Percentiles rank a stretch among this genome's conserved stretches.
These are phyloP conservation scores for Leccinum pellstonianum DNA, from an alignment of 768 basidiomycete species.

Conservation along the genomic window DNA sequence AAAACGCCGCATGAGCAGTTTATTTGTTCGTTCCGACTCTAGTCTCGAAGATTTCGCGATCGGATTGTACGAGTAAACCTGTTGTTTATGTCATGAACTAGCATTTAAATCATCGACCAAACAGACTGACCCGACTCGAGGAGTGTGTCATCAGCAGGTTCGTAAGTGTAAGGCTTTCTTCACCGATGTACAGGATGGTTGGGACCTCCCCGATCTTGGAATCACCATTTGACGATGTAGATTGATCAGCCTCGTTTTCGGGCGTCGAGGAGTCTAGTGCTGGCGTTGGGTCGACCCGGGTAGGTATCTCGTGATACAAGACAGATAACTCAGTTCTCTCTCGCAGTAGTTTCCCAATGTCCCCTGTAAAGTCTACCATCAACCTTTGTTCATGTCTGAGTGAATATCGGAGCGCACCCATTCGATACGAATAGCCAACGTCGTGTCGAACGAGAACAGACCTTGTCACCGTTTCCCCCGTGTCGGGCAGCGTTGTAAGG, in stretches of 20 bases:
- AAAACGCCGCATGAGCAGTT: slow-evolving; percentile 86
- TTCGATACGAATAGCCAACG: slow-evolving; percentile 69
- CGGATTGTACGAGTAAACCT: slow-evolving; percentile 84
- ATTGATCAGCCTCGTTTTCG: background rate
- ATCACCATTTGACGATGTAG: background rate
- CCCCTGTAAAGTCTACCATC: slow-evolving; percentile 9
- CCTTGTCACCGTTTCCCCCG: slow-evolving; percentile 9
- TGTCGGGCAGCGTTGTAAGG: slow-evolving; percentile 21
- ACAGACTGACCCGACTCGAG: slow-evolving; percentile 49
- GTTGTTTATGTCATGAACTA: background rate
- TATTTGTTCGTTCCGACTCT: slow-evolving; percentile 72
- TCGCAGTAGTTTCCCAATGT: slow-evolving; percentile 18
- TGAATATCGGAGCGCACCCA: slow-evolving; percentile 42
- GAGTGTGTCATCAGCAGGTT: slow-evolving; percentile 87
- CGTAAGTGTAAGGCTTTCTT: slow-evolving; percentile 74
- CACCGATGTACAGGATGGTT: slow-evolving; percentile 64
- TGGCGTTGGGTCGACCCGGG: slow-evolving; percentile 21
- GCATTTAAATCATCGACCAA: background rate
- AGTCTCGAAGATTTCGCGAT: slow-evolving; percentile 41
- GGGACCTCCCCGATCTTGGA: background rate
- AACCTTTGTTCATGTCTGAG: background rate
- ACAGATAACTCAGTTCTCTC: slow-evolving; percentile 32
- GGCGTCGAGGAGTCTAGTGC: background rate
- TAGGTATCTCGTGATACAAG: slow-evolving; percentile 38
- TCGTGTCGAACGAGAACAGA: slow-evolving; percentile 67